Conservation (phyloP, 352 stramenopile genomes). For the Globisporangium rhizosaccharum region DNA sequence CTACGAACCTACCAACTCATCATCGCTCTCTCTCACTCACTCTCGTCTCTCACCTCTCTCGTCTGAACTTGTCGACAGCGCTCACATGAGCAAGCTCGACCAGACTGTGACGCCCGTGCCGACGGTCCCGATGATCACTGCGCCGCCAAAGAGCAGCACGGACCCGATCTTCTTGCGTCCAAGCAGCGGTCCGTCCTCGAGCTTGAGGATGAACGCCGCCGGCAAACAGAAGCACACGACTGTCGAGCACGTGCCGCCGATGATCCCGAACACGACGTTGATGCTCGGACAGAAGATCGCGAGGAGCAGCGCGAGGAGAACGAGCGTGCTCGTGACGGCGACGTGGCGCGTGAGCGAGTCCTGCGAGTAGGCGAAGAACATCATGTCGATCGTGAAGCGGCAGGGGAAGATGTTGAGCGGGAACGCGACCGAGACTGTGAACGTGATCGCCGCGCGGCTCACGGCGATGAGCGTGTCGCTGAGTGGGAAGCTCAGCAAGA, state of each 20-base stretch:
- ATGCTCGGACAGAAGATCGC: slow-evolving; percentile 84
- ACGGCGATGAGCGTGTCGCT: slow-evolving; percentile 76
- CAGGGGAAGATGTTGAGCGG: slow-evolving; percentile 87
- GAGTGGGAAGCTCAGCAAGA: slow-evolving; percentile 73
- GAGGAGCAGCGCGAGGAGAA: slow-evolving; percentile 61
- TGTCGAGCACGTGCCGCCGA: slow-evolving; percentile 75
- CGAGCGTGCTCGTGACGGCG: slow-evolving; percentile 51
- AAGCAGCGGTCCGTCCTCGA: slow-evolving; percentile 66
- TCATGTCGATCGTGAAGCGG: slow-evolving; percentile 85
- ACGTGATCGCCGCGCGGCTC: slow-evolving; percentile 79
- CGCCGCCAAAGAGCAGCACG: slow-evolving; percentile 62
- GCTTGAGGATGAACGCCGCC: slow-evolving; percentile 80
- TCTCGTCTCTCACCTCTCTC: background rate
- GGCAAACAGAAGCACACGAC: slow-evolving; percentile 84
- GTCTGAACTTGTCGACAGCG: background rate
- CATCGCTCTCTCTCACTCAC: too few species aligned
- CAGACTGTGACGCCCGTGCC: slow-evolving; percentile 72
- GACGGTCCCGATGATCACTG: slow-evolving; percentile 61
- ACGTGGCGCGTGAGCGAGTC: slow-evolving; percentile 67
- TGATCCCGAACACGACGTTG: slow-evolving; percentile 85
- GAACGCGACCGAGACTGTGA: slow-evolving; percentile 80
- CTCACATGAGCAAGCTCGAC: slow-evolving; percentile 41
- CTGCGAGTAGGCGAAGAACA: slow-evolving; percentile 78
- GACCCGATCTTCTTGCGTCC: slow-evolving; percentile 71
- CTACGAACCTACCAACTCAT: too few species aligned